Base-by-base conservation (phyloP, 2,329 filamentous ascomycete genomes). In the Phialophora expanda region DNA sequence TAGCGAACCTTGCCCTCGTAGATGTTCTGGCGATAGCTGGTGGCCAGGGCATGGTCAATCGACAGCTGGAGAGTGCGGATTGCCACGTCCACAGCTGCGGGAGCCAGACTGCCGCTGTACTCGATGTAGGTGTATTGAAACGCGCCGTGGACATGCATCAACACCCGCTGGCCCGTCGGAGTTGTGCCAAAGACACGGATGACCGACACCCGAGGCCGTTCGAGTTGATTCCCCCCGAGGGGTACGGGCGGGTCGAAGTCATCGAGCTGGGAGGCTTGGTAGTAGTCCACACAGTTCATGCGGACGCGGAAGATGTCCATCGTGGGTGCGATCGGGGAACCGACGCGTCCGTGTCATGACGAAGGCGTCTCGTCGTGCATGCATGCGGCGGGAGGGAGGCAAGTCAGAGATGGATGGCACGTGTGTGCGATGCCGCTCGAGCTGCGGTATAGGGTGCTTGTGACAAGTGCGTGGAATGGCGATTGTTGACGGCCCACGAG, bases 81-180 rank as follows among this genome's bases (percentile, higher is more conserved):
- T 73, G 93, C 94, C 9, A 87, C 81, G 51, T 88, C 86, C 44
- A 96, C 92, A 76, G 89, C 85, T 69, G 90, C 85, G 9, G 84
- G 81, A 48, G 83, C 83, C 66, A 95, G 77, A 71, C 85, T 85
- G 24, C 91, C 93, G 56, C 85, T 82, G 76, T 97, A 97, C 76
- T 94, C 90, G 63, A 99, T 83, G 76, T 93, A 98, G n/a, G 98
- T 82, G 75, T 99, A 99, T 1, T 95, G 95, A 73, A 99, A 93
- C 24, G 92, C 93, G 66, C 96, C 95, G 78, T 98, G 95, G 63
- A 99, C 87, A 80, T 99, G 95, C 32, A 92, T 92, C 80, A 95
- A 97, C 17, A 97, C 92, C 75, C 96, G 97, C 79, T 98, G 93
- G 0, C 95, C 95, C 0, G 92, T 95, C 76, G 96, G 92, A 0